Conservation (phyloP, 768 basidiomycete species). For the Trametes elegans region DNA sequence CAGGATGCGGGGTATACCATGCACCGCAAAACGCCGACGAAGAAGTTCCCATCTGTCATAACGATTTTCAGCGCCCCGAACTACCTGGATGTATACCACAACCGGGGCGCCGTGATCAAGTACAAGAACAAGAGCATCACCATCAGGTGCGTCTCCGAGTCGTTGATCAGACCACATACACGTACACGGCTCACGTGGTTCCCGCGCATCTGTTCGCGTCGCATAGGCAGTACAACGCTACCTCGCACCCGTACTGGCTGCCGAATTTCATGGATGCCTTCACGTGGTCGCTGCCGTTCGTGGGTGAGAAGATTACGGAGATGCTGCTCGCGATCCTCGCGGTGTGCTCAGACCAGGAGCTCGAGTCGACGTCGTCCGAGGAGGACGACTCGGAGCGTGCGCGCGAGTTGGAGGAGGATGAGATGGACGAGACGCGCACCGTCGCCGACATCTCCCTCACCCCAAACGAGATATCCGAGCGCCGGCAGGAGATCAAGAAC, state of each 20-base stretch:
- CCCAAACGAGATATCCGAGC: slow-evolving; percentile 44
- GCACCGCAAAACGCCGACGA: slow-evolving; percentile 92
- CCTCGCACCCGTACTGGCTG: slow-evolving; percentile 85
- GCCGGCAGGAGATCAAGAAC: slow-evolving; percentile 81
- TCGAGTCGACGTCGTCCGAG: slow-evolving; percentile 57
- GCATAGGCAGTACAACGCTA: slow-evolving; percentile 34
- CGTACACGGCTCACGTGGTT: neutral
- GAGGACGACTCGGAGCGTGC: slow-evolving; percentile 31
- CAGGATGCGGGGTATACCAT: slow-evolving; percentile 96
- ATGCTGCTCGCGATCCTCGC: slow-evolving; percentile 97
- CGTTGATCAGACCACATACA: neutral
- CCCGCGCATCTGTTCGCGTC: neutral
- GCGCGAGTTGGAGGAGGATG: slow-evolving; percentile 18
- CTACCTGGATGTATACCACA: slow-evolving; percentile 95
- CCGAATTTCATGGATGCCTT: slow-evolving; percentile 99
- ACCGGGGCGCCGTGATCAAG: slow-evolving; percentile 95
- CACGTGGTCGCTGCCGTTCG: slow-evolving; percentile 98
- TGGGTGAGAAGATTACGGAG: slow-evolving; percentile 97
- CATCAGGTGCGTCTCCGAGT: slow-evolving; percentile 47
- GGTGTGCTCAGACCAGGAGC: slow-evolving; percentile 94
- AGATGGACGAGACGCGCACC: slow-evolving; percentile 24
- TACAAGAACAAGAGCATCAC: slow-evolving; percentile 97
- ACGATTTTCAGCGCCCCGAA: slow-evolving; percentile 98
- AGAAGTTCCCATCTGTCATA: slow-evolving; percentile 95
- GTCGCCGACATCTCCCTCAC: slow-evolving; percentile 30